phyloP scores from a whole-genome alignment of 306 rosid genomes.

The Fragaria ananassa region DNA sequence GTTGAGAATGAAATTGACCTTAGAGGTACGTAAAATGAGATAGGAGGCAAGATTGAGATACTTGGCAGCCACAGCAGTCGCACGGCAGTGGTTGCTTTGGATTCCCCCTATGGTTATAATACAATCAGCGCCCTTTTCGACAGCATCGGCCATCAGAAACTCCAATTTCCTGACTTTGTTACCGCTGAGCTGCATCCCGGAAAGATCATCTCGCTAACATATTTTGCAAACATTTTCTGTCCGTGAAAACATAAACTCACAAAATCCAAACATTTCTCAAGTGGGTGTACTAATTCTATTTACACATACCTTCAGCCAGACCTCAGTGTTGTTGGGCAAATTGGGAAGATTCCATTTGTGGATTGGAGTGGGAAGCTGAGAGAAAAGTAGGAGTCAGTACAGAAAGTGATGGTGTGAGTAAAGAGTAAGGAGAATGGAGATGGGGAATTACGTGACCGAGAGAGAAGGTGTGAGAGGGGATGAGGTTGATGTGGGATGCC shows the following conservation, averaged over 20 bases:
- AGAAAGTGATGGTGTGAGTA: not conserved
- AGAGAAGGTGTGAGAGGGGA: constrained; percentile 66
- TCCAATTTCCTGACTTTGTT: constrained; percentile 91
- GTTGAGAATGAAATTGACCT: constrained; percentile 32
- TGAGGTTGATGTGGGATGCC: constrained; percentile 74
- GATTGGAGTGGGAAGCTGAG: constrained; percentile 92
- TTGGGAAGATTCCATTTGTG: constrained; percentile 94
- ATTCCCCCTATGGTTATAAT: constrained; percentile 80
- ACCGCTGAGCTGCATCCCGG: constrained; percentile 96
- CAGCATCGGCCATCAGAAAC: constrained; percentile 86
- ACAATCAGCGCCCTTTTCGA: constrained; percentile 75
- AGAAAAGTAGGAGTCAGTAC: not conserved
- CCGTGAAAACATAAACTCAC: constrained; percentile 4
- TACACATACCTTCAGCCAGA: constrained; percentile 57
- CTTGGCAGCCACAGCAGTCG: constrained; percentile 93
- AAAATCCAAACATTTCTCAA: not conserved
- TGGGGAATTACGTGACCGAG: constrained; percentile 56
- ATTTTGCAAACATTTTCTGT: constrained; percentile 18
- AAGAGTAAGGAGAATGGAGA: not conserved
- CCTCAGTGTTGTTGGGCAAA: constrained; percentile 66
- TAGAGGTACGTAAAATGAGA: constrained; percentile 75
- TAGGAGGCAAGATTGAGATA: constrained; percentile 77
- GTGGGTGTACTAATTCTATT: no score
- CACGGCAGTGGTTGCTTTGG: constrained; percentile 97
- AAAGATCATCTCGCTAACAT: constrained; percentile 78